Conservation (phyloP, 371 early-diverging fungal genomes). For the Nematocida ironsii region DNA sequence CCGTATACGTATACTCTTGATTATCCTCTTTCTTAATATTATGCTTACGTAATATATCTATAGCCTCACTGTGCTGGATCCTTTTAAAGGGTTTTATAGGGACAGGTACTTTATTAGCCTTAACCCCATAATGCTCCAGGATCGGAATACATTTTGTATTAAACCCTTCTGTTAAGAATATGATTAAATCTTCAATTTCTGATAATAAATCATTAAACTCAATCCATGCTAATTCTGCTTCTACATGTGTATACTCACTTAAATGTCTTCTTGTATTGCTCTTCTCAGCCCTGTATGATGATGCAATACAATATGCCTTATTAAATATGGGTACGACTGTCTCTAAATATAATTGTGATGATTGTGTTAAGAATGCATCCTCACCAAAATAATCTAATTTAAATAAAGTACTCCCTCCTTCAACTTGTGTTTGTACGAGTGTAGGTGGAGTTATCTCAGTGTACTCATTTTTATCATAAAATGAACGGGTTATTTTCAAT, state of each 20-base stretch:
- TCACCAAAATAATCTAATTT: constrained; percentile 93
- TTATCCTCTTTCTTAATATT: constrained; percentile 81
- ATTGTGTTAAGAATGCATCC: constrained; percentile 93
- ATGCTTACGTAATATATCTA: constrained; percentile 77
- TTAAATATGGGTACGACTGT: constrained; percentile 89
- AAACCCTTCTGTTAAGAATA: constrained; percentile 78
- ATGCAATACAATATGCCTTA: constrained; percentile 91
- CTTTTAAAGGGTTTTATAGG: constrained; percentile 85
- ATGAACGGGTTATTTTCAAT: constrained; percentile 85
- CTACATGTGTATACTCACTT: constrained; percentile 95
- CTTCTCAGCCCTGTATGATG: constrained; percentile 98
- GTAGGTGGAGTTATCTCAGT: constrained; percentile 94
- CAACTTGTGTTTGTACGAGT: constrained; percentile 99
- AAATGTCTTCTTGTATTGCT: constrained; percentile 96
- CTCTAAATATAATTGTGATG: constrained; percentile 96
- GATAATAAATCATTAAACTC: constrained; percentile 83
- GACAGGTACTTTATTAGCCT: background rate
- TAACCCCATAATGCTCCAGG: constrained; percentile 76
- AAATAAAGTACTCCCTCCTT: constrained; percentile 96
- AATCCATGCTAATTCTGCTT: constrained; percentile 93
- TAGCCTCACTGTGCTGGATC: constrained; percentile 92
- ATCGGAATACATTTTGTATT: constrained; percentile 75
- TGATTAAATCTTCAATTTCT: constrained; percentile 81
- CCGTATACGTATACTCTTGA: constrained; percentile 88
- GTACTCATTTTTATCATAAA: constrained; percentile 78